Evolutionary conservation across 2,329 filamentous ascomycete genomes (phyloP), one percentile per base, ranked within the genome.

Genomic region (Aspergillus ibericus): DNA sequence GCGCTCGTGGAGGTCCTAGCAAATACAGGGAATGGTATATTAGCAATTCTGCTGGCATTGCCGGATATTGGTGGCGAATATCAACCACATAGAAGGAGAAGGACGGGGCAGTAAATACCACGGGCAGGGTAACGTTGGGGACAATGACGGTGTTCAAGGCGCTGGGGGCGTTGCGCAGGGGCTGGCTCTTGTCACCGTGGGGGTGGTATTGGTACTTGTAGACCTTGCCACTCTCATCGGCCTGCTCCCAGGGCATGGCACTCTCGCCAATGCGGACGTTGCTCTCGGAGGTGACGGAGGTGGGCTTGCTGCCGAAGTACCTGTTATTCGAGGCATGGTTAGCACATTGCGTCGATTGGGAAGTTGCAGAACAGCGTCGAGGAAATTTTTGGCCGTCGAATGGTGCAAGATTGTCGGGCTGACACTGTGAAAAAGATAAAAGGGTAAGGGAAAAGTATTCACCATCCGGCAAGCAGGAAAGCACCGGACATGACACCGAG

Each of bases 141-240:
- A 99, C 84, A 75, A 99, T 88, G 69, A 97, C 93, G 65, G 90
- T 90, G 84, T 99, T 96, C 80, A 99, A 81, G 64, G 95, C 95
- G 78, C 91, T 96, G 66, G 95, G 95, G 62, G 95, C 95, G 72
- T 97, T 91, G 82, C 89, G 92, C 76, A 90, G 89, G 62, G 85
- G 80, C 73, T 88, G 83, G 78, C 73, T 87, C 73, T 83, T 79
- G 80, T 98, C 91, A 70, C 93, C 95, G 70, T 91, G 90, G 59
- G 93, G 93, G 82, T 91, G 86, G 81, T 92, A 92, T 78, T 87
- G 83, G 84, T 90, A 90, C 74, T 87, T 87, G 77, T 82, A 88
- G 59, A 81, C 66, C 78, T 91, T 90, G 75, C 87, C 86, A 68
- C 82, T 81, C 63, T 53, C 55, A 32, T 82, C 77, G 60, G 84